Conservation (phyloP, 257 asterid species). For the Cinchona pubescens region DNA sequence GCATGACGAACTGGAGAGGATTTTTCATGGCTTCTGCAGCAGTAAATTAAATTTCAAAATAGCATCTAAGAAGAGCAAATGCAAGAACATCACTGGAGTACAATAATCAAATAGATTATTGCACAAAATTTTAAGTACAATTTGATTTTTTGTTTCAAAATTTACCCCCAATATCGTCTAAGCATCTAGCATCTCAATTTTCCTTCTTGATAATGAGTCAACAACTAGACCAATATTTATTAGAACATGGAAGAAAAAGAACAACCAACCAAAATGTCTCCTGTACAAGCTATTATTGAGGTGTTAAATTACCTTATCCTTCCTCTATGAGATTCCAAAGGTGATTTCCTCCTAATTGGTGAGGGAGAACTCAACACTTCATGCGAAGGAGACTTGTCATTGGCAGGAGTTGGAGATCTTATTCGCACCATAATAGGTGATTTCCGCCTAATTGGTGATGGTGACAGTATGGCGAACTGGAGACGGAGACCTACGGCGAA, state of each 20-base stretch:
- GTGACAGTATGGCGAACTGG: slow-evolving; percentile 31
- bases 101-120: neutral
- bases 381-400: slow-evolving; percentile 44
- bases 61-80: neutral
- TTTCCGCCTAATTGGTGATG: slow-evolving; percentile 25
- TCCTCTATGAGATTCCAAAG: slow-evolving; percentile 49
- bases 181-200: neutral
- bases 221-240: neutral
- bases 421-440: slow-evolving; percentile 22
- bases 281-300: neutral
- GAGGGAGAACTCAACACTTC: slow-evolving; percentile 55
- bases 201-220: neutral
- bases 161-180: neutral
- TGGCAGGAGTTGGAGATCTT: slow-evolving; percentile 49
- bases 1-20: slow-evolving; percentile 49
- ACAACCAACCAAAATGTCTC: slow-evolving; percentile 8
- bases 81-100: neutral
- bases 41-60: slow-evolving; percentile 14
- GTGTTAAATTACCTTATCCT: slow-evolving; percentile 54
- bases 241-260: neutral
- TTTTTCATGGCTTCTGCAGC: slow-evolving; percentile 45
- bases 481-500: neutral
- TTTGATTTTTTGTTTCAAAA: neutral
- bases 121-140: neutral
- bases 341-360: slow-evolving; percentile 53